Evolutionary conservation across 371 early-diverging fungal species (phyloP).

Genomic region (Mucor indicus): DNA sequence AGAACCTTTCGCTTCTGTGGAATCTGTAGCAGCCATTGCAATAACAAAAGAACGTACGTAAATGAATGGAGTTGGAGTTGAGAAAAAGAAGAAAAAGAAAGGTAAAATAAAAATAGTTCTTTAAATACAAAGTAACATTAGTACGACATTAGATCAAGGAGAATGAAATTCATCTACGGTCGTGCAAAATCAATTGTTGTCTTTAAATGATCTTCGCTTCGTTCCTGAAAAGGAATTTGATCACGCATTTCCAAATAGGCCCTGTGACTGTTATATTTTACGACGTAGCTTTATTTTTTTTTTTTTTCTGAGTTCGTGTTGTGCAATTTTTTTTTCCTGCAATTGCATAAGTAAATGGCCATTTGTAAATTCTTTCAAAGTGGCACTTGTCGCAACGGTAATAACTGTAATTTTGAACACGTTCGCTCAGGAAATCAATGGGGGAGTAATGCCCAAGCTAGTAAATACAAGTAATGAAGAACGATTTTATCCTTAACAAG

Average conservation of each 20-base stretch:
- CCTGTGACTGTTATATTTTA: too few relatives aligned
- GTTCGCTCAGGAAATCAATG: conserved; percentile 6
- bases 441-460: conserved; percentile 6
- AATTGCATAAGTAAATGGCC: conserved; percentile 14
- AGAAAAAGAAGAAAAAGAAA: too few relatives aligned
- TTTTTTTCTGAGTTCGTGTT: background rate
- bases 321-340: background rate
- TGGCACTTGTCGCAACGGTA: conserved; percentile 48
- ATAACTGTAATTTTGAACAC: conserved; percentile 46
- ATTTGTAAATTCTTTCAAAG: conserved; percentile 48
- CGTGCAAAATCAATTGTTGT: too few relatives aligned
- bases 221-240: too few relatives aligned
- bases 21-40: background rate
- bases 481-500: background rate
- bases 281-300: background rate
- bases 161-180: too few relatives aligned
- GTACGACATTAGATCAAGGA: too few relatives aligned
- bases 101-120: too few relatives aligned
- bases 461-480: conserved; percentile 34
- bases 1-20: background rate
- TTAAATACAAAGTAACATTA: too few relatives aligned
- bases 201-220: too few relatives aligned
- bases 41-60: too few relatives aligned
- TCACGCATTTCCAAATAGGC: too few relatives aligned
- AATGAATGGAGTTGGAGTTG: too few relatives aligned